Conservation (phyloP, 495 filamentous ascomycete genomes). For the Cudoniella acicularis region DNA sequence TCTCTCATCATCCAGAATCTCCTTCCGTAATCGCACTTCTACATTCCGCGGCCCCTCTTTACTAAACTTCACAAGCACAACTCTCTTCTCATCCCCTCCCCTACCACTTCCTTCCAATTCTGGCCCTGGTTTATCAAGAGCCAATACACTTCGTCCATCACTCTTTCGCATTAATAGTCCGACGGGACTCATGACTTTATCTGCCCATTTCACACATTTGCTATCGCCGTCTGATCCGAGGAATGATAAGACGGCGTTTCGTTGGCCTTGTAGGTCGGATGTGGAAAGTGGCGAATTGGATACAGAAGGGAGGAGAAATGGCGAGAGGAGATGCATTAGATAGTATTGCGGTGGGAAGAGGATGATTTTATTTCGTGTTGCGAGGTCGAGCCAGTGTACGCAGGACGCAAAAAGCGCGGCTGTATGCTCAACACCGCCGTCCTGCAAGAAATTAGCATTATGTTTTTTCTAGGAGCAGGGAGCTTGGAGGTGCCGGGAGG, state of each 20-base stretch:
- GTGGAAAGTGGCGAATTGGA: constrained; percentile 31
- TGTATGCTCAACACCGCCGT: constrained; percentile 83
- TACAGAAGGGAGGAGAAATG: constrained; percentile 45
- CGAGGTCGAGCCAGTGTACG: constrained; percentile 61
- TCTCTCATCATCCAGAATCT: constrained; percentile 41
- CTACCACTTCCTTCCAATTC: constrained; percentile 61
- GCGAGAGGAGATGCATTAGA: constrained; percentile 62
- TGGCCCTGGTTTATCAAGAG: constrained; percentile 64
- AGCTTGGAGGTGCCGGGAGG: too few relatives aligned
- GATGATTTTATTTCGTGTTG: constrained; percentile 62
- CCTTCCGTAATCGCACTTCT: constrained; percentile 49
- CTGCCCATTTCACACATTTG: constrained; percentile 57
- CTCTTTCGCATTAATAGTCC: constrained; percentile 47
- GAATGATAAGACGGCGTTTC: constrained; percentile 56
- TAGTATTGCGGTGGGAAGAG: constrained; percentile 90
- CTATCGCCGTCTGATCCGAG: constrained; percentile 36
- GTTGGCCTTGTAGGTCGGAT: constrained; percentile 48
- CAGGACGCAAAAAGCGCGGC: constrained; percentile 73
- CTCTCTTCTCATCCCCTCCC: constrained; percentile 68
- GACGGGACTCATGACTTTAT: constrained; percentile 75
- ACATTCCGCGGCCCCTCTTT: constrained; percentile 54
- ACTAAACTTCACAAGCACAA: constrained; percentile 64
- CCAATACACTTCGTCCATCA: constrained; percentile 60
- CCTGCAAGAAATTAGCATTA: too few relatives aligned
- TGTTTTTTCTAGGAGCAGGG: too few relatives aligned